Base-by-base conservation (phyloP, 164 flowering plant genomes). In the Houttuynia cordata region DNA sequence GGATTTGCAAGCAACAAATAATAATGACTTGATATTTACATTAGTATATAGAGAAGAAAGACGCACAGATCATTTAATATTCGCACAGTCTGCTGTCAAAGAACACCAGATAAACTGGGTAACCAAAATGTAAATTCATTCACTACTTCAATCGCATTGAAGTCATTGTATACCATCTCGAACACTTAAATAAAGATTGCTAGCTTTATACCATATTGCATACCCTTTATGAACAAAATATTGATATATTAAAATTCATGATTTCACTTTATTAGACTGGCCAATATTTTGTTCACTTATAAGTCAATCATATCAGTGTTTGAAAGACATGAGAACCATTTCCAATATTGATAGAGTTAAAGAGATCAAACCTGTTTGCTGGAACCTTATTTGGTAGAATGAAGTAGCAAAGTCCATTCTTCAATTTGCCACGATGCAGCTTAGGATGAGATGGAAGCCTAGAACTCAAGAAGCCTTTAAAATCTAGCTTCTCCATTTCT, bases 331-430 rank as follows among this genome's bases (percentile, higher is more conserved):
- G 12, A 45, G 49, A 12, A 2, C 14, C 49, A 12, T 45, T 45
- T 45, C 17, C 49, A 10, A 12, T 45, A 10, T 17, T 12, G 3
- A 45, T 17, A 45, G 12, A 12, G 17, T 12, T 42, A 20, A 58
- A 64, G 53, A 59, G 61, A 55, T 23, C 40, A 66, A 77, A 93
- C 99, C 99, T 88, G 75, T 82, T 81, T 71, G 88, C 83, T 42
- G 99, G 99, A 71, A 94, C 82, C 75, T 91, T 94, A 71, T 94
- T 94, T 1, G 97, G 97, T 57, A 94, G 76, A 70, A 94, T 88
- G 56, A 91, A 83, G 73, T 84, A 94, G 51, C 88, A 89, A 13
- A 94, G 85, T 34, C 99, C 99, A 79, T 88, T 94, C 70, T 80
- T 83, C 72, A 94, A 71, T 61, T 85, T 85, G 64, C 99, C 99